These are phyloP conservation scores for Globisporangium solare DNA, from an alignment of 352 stramenopile species.

Conservation along the genomic window DNA sequence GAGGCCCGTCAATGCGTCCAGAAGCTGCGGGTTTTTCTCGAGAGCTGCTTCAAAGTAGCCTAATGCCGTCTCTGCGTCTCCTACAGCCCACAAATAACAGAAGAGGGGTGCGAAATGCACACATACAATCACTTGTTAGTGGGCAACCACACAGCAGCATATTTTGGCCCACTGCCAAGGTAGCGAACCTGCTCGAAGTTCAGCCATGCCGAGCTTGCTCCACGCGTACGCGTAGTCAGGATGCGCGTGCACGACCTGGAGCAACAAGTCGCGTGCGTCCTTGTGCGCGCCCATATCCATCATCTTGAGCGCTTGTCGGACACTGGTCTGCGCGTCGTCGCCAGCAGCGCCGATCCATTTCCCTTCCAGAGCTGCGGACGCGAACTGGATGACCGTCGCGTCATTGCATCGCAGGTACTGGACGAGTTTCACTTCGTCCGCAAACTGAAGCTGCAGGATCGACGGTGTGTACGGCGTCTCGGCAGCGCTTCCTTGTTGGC, in stretches of 20 bases:
- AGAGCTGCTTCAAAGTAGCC: conserved; percentile 57
- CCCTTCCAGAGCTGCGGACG: conserved; percentile 60
- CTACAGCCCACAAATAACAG: conserved; percentile 16
- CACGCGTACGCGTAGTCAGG: conserved; percentile 64
- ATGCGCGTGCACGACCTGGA: conserved; percentile 37
- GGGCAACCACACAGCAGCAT: too few species aligned
- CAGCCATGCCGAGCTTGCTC: conserved; percentile 68
- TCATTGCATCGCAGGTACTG: conserved; percentile 65
- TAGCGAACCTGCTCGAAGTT: conserved; percentile 46
- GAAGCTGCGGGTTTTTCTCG: conserved; percentile 60
- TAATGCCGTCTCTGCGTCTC: conserved; percentile 44
- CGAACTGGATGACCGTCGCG: conserved; percentile 66
- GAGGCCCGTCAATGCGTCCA: conserved; percentile 69
- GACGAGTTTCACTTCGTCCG: conserved; percentile 58
- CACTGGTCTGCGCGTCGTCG: conserved; percentile 27
- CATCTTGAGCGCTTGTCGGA: conserved; percentile 39
- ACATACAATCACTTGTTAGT: not conserved
- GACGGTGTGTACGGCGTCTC: conserved; percentile 31
- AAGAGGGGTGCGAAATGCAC: not conserved
- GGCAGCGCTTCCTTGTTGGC: not conserved
- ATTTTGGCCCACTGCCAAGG: not conserved
- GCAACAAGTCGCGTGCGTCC: conserved; percentile 37
- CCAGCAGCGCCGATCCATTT: conserved; percentile 66
- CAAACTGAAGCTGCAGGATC: conserved; percentile 69
- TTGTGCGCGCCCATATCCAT: conserved; percentile 36